Conservation (phyloP, 805 yeast species). For the Lipomyces yamanashiensis region DNA sequence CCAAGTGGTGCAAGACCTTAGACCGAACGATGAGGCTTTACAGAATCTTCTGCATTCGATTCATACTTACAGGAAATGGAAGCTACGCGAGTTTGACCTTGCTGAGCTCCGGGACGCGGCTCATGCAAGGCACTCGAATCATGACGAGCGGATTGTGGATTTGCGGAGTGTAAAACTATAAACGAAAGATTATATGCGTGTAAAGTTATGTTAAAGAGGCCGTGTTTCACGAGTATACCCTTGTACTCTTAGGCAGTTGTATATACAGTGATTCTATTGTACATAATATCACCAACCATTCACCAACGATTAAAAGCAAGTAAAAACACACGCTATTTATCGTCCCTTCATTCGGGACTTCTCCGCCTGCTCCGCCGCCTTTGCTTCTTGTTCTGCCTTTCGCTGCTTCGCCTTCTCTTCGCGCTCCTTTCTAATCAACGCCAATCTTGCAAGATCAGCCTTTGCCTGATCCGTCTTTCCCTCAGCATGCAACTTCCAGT, state of each 20-base stretch:
- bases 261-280: constrained; percentile 9
- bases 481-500: constrained; percentile 37
- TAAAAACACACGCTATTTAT: neutral
- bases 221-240: neutral
- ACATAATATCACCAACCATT: constrained; percentile 7
- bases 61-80: constrained; percentile 17
- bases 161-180: constrained; percentile 2
- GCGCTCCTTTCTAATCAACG: constrained; percentile 47
- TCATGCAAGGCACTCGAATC: neutral
- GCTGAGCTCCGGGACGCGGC: neutral
- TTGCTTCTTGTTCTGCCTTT: constrained; percentile 33
- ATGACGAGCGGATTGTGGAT: neutral
- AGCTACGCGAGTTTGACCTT: constrained; percentile 1
- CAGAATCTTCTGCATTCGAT: neutral
- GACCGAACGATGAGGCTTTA: constrained; percentile 11
- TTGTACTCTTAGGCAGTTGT: neutral
- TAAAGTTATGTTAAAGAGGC: no score
- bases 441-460: constrained; percentile 61
- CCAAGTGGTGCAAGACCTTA: neutral
- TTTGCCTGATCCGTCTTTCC: constrained; percentile 58
- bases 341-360: neutral
- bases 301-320: neutral
- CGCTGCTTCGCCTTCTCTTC: constrained; percentile 35
- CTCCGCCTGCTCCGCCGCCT: constrained; percentile 29
- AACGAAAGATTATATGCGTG: neutral